Conservation (phyloP, 129 eudicot species). For the Pittosporum tobira region DNA sequence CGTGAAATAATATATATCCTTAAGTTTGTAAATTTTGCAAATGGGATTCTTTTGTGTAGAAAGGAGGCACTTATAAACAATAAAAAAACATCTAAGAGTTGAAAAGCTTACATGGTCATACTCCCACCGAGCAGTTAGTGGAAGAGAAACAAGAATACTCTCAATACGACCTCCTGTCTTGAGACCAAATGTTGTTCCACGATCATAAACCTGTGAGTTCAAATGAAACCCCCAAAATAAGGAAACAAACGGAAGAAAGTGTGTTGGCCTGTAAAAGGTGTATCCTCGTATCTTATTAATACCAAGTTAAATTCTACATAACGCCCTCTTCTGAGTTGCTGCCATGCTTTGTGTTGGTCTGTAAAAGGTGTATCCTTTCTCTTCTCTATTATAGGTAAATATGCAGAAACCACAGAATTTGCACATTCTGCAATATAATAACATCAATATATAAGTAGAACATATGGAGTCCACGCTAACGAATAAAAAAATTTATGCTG, state of each 20-base stretch:
- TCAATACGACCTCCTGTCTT: conserved; percentile 98
- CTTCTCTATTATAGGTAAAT: conserved; percentile 87
- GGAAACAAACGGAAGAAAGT: background rate
- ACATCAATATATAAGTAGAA: background rate
- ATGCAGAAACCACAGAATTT: conserved; percentile 85
- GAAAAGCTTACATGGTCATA: conserved; percentile 75
- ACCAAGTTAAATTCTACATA: conserved; percentile 97
- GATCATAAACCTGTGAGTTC: conserved; percentile 73
- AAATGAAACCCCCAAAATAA: conserved; percentile 1
- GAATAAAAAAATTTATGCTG: too few species aligned
- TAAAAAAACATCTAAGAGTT: background rate
- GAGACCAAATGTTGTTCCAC: conserved; percentile 98
- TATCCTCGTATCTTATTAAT: too few species aligned
- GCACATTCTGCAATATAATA: conserved; percentile 69
- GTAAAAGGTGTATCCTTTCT: conserved; percentile 85
- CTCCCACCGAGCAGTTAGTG: conserved; percentile 96
- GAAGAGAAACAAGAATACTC: conserved; percentile 96
- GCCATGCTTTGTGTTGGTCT: conserved; percentile 88
- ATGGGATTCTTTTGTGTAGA: too few species aligned
- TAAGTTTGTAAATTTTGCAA: too few species aligned
- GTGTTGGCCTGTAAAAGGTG: too few species aligned
- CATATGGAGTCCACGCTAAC: background rate
- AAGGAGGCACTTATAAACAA: too few species aligned
- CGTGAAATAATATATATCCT: too few species aligned
- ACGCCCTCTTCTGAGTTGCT: conserved; percentile 87